These are phyloP conservation scores for Phytophthora cactorum DNA, from an alignment of 352 stramenopile species.

Conservation along the genomic window DNA sequence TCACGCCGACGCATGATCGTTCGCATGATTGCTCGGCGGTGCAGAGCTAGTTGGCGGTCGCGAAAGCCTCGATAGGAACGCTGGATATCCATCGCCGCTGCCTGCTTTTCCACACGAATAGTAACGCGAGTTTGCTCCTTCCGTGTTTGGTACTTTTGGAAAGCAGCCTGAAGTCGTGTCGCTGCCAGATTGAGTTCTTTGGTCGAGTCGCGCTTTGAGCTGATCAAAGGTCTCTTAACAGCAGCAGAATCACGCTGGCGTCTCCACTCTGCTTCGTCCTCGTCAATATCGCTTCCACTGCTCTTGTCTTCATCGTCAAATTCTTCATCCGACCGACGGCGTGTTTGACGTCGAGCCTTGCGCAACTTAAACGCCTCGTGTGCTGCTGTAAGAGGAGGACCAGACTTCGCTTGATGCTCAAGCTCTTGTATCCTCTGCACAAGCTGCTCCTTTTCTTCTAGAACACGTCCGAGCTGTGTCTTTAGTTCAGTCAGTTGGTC, in stretches of 20 bases:
- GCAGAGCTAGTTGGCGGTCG: constrained; percentile 51
- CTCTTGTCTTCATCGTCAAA: constrained; percentile 7
- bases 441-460: constrained; percentile 34
- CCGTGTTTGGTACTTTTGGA: constrained; percentile 62
- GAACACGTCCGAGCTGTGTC: constrained; percentile 11
- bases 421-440: constrained; percentile 24
- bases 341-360: not conserved
- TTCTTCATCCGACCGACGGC: not conserved
- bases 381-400: constrained; percentile 12
- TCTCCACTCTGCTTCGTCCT: constrained; percentile 47
- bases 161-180: constrained; percentile 55
- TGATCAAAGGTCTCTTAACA: constrained; percentile 11
- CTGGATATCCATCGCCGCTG: constrained; percentile 69
- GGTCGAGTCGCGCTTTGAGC: constrained; percentile 41
- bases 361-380: constrained; percentile 17
- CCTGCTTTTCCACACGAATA: constrained; percentile 53
- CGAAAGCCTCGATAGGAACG: constrained; percentile 67
- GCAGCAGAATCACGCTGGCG: constrained; percentile 34
- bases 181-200: constrained; percentile 61
- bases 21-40: constrained; percentile 62
- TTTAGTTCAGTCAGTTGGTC: constrained; percentile 29
- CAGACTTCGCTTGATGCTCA: constrained; percentile 19
- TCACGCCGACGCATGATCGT: constrained; percentile 52
- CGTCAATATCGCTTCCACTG: constrained; percentile 32
- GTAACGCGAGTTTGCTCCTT: constrained; percentile 58